Evolutionary conservation across 352 stramenopile genomes (phyloP).

Genomic region (Phytophthora quininea): DNA sequence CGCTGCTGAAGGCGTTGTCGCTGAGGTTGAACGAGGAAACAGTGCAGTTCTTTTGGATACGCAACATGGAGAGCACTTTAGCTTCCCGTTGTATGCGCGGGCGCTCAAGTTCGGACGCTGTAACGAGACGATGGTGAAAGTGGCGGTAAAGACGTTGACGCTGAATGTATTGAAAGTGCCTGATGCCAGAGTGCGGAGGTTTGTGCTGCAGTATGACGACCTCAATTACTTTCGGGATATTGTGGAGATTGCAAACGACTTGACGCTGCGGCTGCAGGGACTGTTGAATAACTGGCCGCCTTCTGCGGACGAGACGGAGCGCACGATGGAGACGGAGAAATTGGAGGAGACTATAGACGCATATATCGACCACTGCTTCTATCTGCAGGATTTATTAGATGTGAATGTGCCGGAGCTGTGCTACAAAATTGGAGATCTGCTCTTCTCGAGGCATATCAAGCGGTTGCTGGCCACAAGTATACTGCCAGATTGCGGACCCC

Average conservation of each 20-base stretch:
- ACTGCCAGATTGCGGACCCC: constrained; percentile 78
- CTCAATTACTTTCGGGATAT: constrained; percentile 85
- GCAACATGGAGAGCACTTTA: constrained; percentile 28
- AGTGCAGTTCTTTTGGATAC: constrained; percentile 91
- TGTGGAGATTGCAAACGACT: constrained; percentile 74
- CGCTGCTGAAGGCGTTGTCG: constrained; percentile 87
- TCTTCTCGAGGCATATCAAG: constrained; percentile 78
- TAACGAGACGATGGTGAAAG: constrained; percentile 85
- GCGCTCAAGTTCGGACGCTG: constrained; percentile 75
- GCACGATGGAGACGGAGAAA: constrained; percentile 59
- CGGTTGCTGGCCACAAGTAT: constrained; percentile 72
- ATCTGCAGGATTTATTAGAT: constrained; percentile 84
- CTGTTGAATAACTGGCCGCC: constrained; percentile 68
- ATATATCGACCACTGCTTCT: constrained; percentile 88
- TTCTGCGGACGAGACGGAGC: constrained; percentile 8
- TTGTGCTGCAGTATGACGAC: constrained; percentile 76
- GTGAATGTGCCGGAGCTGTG: constrained; percentile 84
- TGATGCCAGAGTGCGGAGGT: constrained; percentile 76
- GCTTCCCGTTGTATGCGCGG: constrained; percentile 79
- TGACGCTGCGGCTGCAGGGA: constrained; percentile 79
- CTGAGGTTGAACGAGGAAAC: constrained; percentile 87
- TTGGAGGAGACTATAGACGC: constrained; percentile 80
- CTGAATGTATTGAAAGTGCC: constrained; percentile 84
- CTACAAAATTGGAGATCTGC: constrained; percentile 76
- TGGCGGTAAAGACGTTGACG: constrained; percentile 87